Evolutionary conservation across 495 filamentous ascomycete genomes (phyloP).

Genomic region (Penicillium ucsense): DNA sequence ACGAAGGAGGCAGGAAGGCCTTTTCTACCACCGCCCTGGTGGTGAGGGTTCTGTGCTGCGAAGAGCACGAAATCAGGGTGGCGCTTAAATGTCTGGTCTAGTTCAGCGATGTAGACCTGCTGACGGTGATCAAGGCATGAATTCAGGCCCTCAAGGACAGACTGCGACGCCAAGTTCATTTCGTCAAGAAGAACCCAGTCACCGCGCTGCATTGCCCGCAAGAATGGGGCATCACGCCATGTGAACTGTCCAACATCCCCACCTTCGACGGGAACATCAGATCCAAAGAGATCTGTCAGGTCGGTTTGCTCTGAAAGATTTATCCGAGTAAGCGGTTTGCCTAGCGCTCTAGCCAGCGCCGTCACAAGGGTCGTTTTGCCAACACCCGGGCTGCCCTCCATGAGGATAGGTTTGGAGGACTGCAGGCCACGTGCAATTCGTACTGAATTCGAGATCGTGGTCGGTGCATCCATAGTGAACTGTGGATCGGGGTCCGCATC

Average conservation of each 20-base stretch:
- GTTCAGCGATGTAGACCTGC: slow-evolving; percentile 88
- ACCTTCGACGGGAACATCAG: slow-evolving; percentile 89
- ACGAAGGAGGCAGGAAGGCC: slow-evolving; percentile 93
- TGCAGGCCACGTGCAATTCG: slow-evolving; percentile 85
- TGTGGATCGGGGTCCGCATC: slow-evolving; percentile 42
- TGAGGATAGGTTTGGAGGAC: slow-evolving; percentile 76
- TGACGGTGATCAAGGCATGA: slow-evolving; percentile 96
- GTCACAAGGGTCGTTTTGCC: slow-evolving; percentile 92
- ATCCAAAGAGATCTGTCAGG: slow-evolving; percentile 93
- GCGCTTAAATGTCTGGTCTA: slow-evolving; percentile 83
- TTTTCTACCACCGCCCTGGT: slow-evolving; percentile 93
- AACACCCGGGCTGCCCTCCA: slow-evolving; percentile 94
- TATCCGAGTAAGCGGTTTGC: slow-evolving; percentile 77
- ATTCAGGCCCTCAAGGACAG: slow-evolving; percentile 92
- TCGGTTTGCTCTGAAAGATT: slow-evolving; percentile 98
- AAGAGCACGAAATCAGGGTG: slow-evolving; percentile 88
- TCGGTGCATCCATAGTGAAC: slow-evolving; percentile 79
- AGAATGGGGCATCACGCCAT: slow-evolving; percentile 92
- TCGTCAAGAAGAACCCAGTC: slow-evolving; percentile 96
- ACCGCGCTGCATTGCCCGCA: slow-evolving; percentile 90
- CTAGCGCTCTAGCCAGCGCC: slow-evolving; percentile 68
- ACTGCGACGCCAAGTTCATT: slow-evolving; percentile 98
- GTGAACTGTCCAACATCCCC: slow-evolving; percentile 77
- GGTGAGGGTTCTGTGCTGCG: slow-evolving; percentile 94
- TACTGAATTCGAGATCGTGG: slow-evolving; percentile 82